Conservation (phyloP, 2,329 filamentous ascomycete genomes). For the Xenoacremonium recifei region DNA sequence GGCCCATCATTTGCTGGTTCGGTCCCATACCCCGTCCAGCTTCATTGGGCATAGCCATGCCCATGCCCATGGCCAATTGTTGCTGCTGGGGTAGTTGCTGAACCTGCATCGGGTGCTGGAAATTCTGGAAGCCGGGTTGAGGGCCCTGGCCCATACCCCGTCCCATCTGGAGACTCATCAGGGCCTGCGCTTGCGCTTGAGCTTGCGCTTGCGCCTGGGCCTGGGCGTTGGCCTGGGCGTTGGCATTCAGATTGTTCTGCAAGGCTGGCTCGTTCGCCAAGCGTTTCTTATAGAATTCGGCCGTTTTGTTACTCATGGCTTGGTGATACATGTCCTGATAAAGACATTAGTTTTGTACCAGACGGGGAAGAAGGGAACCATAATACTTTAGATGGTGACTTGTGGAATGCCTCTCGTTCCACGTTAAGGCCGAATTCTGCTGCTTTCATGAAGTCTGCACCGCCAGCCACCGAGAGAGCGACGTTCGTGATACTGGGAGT, state of each 20-base stretch:
- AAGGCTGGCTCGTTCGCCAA: slow-evolving; percentile 49
- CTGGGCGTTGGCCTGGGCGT: slow-evolving; percentile 40
- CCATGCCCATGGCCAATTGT: slow-evolving; percentile 34
- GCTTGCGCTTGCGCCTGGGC: slow-evolving; percentile 40
- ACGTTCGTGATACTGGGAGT: slow-evolving; percentile 49
- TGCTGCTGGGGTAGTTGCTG: slow-evolving; percentile 46
- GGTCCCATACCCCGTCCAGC: slow-evolving; percentile 41
- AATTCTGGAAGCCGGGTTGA: slow-evolving; percentile 55
- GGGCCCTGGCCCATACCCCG: slow-evolving; percentile 48
- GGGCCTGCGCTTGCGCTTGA: slow-evolving; percentile 48
- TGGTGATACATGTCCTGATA: slow-evolving; percentile 50
- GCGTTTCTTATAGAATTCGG: slow-evolving; percentile 50
- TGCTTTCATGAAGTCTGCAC: slow-evolving; percentile 40
- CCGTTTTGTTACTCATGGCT: slow-evolving; percentile 42
- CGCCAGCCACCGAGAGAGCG: slow-evolving; percentile 43
- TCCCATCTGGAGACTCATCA: slow-evolving; percentile 51
- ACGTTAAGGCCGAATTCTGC: slow-evolving; percentile 42
- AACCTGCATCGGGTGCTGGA: slow-evolving; percentile 59
- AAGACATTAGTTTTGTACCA: slow-evolving; percentile 15
- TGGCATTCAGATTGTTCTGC: slow-evolving; percentile 49
- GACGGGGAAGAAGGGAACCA: background rate
- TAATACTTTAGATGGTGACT: slow-evolving; percentile 48
- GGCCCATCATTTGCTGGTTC: slow-evolving; percentile 39
- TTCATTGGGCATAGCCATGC: slow-evolving; percentile 39
- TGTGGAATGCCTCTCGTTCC: slow-evolving; percentile 47